phyloP scores from a whole-genome alignment of 768 basidiomycete genomes.

The Pulveroboletus sp. region DNA sequence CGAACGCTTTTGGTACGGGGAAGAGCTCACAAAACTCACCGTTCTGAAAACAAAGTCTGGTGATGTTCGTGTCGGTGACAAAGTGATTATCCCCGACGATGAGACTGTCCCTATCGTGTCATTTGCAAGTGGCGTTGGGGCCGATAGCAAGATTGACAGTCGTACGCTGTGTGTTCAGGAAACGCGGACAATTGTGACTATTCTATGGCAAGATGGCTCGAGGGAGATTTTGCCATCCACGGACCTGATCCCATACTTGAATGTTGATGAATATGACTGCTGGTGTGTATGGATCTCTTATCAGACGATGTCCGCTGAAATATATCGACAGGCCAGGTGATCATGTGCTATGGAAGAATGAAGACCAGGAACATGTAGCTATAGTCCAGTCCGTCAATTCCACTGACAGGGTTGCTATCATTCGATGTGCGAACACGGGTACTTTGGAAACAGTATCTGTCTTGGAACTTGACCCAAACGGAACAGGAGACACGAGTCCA shows the following conservation, averaged over 20 bases:
- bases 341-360: conserved; percentile 78
- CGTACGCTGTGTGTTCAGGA: conserved; percentile 61
- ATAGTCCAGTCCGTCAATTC: conserved; percentile 79
- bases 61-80: conserved; percentile 71
- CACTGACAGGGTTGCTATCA: conserved; percentile 60
- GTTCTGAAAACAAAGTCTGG: conserved; percentile 58
- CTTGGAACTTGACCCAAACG: conserved; percentile 86
- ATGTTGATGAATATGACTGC: conserved; percentile 89
- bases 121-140: conserved; percentile 53
- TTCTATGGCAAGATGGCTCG: conserved; percentile 88
- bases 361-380: conserved; percentile 59
- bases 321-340: conserved; percentile 73
- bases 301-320: conserved; percentile 3
- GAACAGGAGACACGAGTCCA: conserved; percentile 48
- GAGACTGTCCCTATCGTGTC: conserved; percentile 46
- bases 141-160: conserved; percentile 45
- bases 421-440: conserved; percentile 53
- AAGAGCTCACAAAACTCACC: conserved; percentile 58
- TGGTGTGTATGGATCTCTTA: conserved; percentile 47
- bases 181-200: conserved; percentile 60
- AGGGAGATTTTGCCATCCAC: conserved; percentile 56
- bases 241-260: conserved; percentile 74
- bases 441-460: conserved; percentile 66
- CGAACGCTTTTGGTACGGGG: conserved; percentile 67
- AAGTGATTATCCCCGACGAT: conserved; percentile 54